These are phyloP conservation scores for Colletotrichum sp. DNA, from an alignment of 2,329 filamentous ascomycete species.

Conservation along the genomic window DNA sequence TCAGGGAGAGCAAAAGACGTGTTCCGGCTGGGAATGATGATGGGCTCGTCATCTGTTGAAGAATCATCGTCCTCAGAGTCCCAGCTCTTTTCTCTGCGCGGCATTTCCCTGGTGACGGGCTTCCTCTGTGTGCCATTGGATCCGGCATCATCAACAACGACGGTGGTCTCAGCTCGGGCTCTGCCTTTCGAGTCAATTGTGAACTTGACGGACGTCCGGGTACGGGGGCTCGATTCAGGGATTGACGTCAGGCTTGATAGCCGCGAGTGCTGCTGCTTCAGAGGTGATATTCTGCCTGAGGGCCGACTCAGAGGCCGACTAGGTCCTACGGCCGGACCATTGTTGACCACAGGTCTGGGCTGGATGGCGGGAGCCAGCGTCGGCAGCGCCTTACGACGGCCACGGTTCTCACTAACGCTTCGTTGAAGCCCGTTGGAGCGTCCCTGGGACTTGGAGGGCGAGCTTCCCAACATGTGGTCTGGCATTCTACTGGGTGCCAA, in stretches of 20 bases:
- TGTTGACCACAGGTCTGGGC: slow-evolving; percentile 36
- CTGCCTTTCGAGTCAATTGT: slow-evolving; percentile 68
- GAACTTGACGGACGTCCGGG: slow-evolving; percentile 64
- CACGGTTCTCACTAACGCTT: slow-evolving; percentile 59
- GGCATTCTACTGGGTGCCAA: slow-evolving; percentile 43
- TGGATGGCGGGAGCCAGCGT: slow-evolving; percentile 52
- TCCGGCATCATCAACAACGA: slow-evolving; percentile 40
- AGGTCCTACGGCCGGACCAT: slow-evolving; percentile 32
- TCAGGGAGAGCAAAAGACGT: slow-evolving; percentile 64
- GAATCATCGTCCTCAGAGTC: slow-evolving; percentile 59
- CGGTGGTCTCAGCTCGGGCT: slow-evolving; percentile 59
- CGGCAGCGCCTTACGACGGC: slow-evolving; percentile 52
- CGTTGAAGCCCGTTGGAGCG: slow-evolving; percentile 55
- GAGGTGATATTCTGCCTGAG: slow-evolving; percentile 55
- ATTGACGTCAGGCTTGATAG: slow-evolving; percentile 62
- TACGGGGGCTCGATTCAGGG: slow-evolving; percentile 54
- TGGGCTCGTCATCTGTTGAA: slow-evolving; percentile 68
- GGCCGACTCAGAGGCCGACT: slow-evolving; percentile 42
- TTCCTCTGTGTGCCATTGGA: not conserved
- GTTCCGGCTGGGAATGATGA: slow-evolving; percentile 67
- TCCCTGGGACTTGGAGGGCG: slow-evolving; percentile 55
- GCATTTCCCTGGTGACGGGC: slow-evolving; percentile 27
- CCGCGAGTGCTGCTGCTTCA: slow-evolving; percentile 55
- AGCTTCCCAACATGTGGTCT: slow-evolving; percentile 48
- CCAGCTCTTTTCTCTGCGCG: slow-evolving; percentile 38